Conservation (phyloP, 345 rosid genomes). For the Lumnitzera racemosa region DNA sequence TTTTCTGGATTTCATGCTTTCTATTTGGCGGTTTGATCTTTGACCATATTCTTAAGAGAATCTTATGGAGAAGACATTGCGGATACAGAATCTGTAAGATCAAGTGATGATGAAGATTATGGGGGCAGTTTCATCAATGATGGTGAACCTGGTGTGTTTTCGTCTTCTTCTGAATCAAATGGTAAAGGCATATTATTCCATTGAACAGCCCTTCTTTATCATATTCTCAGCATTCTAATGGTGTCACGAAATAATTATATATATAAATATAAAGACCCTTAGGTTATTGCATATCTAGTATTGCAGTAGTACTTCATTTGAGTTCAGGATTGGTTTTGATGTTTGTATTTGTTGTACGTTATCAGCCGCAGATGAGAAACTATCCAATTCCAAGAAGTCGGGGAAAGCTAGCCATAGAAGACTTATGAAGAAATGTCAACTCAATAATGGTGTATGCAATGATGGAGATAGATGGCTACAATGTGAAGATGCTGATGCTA, state of each 20-base stretch:
- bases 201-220: background rate
- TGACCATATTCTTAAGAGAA: slow-evolving; percentile 31
- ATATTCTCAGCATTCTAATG: background rate
- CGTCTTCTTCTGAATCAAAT: slow-evolving; percentile 25
- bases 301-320: background rate
- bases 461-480: slow-evolving; percentile 21
- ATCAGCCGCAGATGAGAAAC: slow-evolving; percentile 17
- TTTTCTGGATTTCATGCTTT: background rate
- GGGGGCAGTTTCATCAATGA: slow-evolving; percentile 74
- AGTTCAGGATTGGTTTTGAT: background rate
- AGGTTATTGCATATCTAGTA: too few relatives aligned
- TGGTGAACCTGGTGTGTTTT: slow-evolving; percentile 18
- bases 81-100: slow-evolving; percentile 47
- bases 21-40: slow-evolving; percentile 5
- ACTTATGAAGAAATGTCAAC: slow-evolving; percentile 38
- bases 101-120: slow-evolving; percentile 46
- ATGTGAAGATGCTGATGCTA: slow-evolving; percentile 6
- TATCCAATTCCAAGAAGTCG: slow-evolving; percentile 14
- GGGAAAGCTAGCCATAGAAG: slow-evolving; percentile 23
- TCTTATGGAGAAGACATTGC: slow-evolving; percentile 62
- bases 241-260: too few relatives aligned
- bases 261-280: too few relatives aligned
- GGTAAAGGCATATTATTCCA: slow-evolving; percentile 25
- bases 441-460: slow-evolving; percentile 28
- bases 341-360: slow-evolving; percentile 6